Percentiles rank a stretch among this genome's conserved stretches.
These are phyloP conservation scores for Tuber brumale DNA, from an alignment of 495 filamentous ascomycete genomes.

Conservation along the genomic window DNA sequence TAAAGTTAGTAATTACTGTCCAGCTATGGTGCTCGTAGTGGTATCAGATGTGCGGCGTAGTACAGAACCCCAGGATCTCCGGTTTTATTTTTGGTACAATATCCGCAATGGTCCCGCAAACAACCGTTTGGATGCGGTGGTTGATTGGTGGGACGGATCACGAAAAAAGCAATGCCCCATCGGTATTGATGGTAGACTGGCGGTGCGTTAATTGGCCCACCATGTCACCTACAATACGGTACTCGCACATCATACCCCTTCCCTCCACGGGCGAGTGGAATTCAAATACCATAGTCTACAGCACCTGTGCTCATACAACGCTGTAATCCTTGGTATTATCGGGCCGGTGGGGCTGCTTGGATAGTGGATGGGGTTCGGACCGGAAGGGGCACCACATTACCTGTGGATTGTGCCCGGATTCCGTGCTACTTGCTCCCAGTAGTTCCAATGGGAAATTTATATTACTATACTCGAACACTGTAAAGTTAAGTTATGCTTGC, in stretches of 20 bases:
- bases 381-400: background rate
- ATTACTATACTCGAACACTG: background rate
- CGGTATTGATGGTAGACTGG: background rate
- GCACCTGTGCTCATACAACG: background rate
- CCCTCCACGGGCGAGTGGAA: background rate
- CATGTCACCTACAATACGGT: background rate
- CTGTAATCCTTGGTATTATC: background rate
- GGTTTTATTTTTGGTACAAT: background rate
- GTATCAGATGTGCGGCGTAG: background rate
- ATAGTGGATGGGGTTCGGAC: background rate
- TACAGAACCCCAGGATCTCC: background rate
- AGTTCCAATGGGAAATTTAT: background rate
- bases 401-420: background rate
- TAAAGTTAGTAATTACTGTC: too few species aligned
- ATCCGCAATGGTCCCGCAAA: background rate
- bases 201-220: background rate
- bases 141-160: background rate
- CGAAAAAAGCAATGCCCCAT: background rate
- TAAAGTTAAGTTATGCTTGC: background rate
- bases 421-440: background rate
- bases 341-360: background rate
- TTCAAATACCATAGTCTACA: background rate
- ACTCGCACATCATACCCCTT: background rate
- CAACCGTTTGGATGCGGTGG: background rate
- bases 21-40: too few species aligned